Evolutionary conservation across 2,329 filamentous ascomycete genomes (phyloP).

Genomic region (Aspergillus luchuensis): DNA sequence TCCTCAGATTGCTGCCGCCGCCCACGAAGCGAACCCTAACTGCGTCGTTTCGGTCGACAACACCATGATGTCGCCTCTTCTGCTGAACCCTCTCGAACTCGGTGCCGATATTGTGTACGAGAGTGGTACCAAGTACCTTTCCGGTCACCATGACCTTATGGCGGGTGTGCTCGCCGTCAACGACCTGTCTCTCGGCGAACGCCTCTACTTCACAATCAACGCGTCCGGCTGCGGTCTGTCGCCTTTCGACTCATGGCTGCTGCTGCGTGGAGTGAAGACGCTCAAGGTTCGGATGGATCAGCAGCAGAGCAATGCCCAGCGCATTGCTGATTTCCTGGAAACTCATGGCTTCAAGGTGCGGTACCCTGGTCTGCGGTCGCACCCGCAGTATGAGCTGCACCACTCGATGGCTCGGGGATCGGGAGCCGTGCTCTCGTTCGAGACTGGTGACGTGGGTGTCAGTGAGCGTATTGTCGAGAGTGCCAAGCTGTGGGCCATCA

Average conservation of each 20-base stretch:
- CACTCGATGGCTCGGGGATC: conserved; percentile 93
- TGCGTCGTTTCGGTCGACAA: conserved; percentile 93
- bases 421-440: conserved; percentile 92
- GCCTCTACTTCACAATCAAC: conserved; percentile 96
- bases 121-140: conserved; percentile 96
- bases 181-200: conserved; percentile 76
- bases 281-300: conserved; percentile 98
- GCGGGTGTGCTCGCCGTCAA: conserved; percentile 94
- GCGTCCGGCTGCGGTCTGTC: conserved; percentile 90
- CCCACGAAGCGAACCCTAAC: conserved; percentile 75
- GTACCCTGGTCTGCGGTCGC: conserved; percentile 89
- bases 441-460: conserved; percentile 81
- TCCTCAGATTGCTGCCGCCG: conserved; percentile 70
- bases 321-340: conserved; percentile 91
- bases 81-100: conserved; percentile 89
- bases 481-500: conserved; percentile 89
- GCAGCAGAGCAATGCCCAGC: conserved; percentile 89
- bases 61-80: conserved; percentile 96
- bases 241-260: conserved; percentile 92
- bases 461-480: conserved; percentile 94
- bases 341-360: conserved; percentile 88
- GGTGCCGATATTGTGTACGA: conserved; percentile 97
- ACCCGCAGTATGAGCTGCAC: conserved; percentile 95
- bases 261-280: conserved; percentile 95
- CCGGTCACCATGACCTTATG: conserved; percentile 98